Evolutionary conservation across 192 early-diverging fungal species (phyloP).

Genomic region (Backusella sp.): DNA sequence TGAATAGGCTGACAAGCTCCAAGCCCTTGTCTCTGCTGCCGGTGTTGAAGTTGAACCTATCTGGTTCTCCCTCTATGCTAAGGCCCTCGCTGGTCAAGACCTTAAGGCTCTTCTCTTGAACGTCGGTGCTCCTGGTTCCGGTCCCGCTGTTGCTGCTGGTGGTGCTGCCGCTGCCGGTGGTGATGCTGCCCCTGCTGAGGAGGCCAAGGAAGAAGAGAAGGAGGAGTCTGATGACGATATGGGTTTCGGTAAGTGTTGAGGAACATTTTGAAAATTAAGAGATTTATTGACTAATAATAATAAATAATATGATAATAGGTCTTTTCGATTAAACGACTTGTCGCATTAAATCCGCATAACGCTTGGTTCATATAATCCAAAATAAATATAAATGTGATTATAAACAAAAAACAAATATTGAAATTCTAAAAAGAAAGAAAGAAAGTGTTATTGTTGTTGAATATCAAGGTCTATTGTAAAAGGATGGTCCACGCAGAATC

Average conservation of each 20-base stretch:
- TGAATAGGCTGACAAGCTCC: constrained; percentile 84
- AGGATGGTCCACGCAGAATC: neutral
- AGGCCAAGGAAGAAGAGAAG: constrained; percentile 60
- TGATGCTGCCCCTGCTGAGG: constrained; percentile 43
- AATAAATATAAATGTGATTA: constrained; percentile 2
- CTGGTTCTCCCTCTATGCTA: constrained; percentile 96
- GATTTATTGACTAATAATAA: neutral
- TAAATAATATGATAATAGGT: constrained; percentile 28
- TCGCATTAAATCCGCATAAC: neutral
- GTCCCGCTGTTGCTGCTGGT: constrained; percentile 35
- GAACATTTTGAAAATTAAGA: neutral
- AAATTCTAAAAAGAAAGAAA: neutral
- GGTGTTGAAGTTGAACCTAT: constrained; percentile 89
- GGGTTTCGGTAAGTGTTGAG: constrained; percentile 70
- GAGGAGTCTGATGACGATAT: constrained; percentile 83
- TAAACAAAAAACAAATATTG: neutral
- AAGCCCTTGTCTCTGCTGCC: constrained; percentile 86
- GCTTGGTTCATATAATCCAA: constrained; percentile 6
- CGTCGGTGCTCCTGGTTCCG: constrained; percentile 69
- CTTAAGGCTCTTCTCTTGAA: constrained; percentile 85
- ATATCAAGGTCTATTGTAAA: neutral
- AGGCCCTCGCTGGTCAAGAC: constrained; percentile 94
- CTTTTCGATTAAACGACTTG: constrained; percentile 53
- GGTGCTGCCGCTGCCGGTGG: constrained; percentile 31
- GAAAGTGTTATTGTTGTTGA: neutral